Evolutionary conservation across 139 green algal species (phyloP), one percentile per base, ranked within the genome.

Genomic region (Volvox africanus): DNA sequence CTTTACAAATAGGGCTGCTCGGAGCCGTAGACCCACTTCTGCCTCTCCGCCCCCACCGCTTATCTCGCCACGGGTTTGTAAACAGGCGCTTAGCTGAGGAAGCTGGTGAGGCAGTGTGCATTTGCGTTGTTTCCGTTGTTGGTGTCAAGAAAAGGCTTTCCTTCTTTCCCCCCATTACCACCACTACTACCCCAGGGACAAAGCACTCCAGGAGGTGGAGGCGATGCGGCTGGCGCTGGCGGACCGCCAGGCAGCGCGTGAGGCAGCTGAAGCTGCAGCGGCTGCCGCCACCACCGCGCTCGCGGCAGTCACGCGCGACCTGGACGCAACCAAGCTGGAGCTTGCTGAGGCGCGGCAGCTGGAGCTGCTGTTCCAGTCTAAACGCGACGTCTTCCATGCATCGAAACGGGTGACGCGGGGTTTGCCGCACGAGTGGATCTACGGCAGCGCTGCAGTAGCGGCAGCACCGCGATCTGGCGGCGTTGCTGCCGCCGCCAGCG

Each of bases 301-400:
- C 0, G 61, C 82, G 13, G 61, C 61, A 20, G 61, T 35, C 19
- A 61, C 19, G 17, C 18, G 22, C n/a, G 61, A 77, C 61, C 82
- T 87, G 82, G 82, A 32, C 37, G 28, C 61, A 12, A 33, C 32
- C 9, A 30, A 61, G 61, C 30, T 35, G 30, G 82, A 87, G 61
- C 61, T 87, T 55, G 82, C 61, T 20, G 82, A 65, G 65, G 62
- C 82, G 22, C 61, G 82, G 22, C 62, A 88, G 65, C 62, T 88
- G 62, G 82, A 36, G 65, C 28, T 36, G 82, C 65, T 88, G 65
- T 87, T 87, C 61, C 50, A 82, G 11, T 35, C 33, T 44, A 37
- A 73, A 26, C 50, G 80, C 9, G 80, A 86, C 55, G 80, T 44
- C 26, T 73, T 71, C 13, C 50, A 28, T 44, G 37, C 19, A 36